These are phyloP conservation scores for Pyrus hybrid DNA, from an alignment of 331 rosid species.

Conservation along the genomic window DNA sequence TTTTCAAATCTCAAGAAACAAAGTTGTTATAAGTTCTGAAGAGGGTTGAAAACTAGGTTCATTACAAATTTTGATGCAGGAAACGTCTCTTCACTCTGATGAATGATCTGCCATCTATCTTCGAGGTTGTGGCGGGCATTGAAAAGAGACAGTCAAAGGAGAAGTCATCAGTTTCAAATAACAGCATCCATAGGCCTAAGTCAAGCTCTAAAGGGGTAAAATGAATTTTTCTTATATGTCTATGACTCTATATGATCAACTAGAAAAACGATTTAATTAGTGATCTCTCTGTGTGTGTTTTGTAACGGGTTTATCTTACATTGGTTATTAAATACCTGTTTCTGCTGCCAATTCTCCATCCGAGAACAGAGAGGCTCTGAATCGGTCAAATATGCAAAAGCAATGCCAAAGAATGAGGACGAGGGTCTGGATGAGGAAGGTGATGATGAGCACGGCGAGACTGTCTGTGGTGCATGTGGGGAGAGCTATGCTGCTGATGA, in stretches of 20 bases:
- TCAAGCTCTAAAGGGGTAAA: conserved; percentile 51
- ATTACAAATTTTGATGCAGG: conserved; percentile 24
- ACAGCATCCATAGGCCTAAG: conserved; percentile 49
- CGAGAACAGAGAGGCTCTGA: conserved; percentile 32
- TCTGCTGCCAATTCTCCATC: neutral
- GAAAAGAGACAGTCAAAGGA: conserved; percentile 46
- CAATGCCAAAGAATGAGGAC: conserved; percentile 18
- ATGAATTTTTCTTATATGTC: too few species aligned
- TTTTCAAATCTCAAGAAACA: neutral
- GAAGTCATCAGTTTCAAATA: conserved; percentile 42
- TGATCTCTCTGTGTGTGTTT: neutral
- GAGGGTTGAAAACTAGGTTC: too few species aligned
- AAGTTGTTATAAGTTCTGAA: neutral
- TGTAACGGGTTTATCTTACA: neutral
- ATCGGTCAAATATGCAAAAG: conserved; percentile 22
- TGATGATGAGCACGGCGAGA: conserved; percentile 50
- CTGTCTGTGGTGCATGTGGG: conserved; percentile 59
- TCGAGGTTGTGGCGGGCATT: conserved; percentile 47
- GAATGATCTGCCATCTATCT: conserved; percentile 58
- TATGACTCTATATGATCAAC: neutral
- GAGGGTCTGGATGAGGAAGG: conserved; percentile 31
- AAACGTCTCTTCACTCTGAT: conserved; percentile 52
- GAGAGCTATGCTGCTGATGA: conserved; percentile 45
- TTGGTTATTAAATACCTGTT: neutral
- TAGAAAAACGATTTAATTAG: neutral